Evolutionary conservation across 306 rosid genomes (phyloP).

Genomic region (Hippophae gyantsensis): DNA sequence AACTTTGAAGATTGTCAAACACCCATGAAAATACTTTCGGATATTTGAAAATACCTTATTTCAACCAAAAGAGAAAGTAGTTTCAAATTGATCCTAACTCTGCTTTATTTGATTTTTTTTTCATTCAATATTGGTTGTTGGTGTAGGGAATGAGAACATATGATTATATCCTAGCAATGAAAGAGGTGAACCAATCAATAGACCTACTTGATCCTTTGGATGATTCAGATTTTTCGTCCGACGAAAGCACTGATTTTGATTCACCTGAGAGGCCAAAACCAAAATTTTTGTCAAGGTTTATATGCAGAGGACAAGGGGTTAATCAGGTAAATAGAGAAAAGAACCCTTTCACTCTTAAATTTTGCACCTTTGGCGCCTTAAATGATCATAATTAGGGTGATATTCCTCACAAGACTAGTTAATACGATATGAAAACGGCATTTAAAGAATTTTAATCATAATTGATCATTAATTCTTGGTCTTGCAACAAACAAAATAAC

Average conservation of each 20-base stretch:
- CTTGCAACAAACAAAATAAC: too few relatives aligned
- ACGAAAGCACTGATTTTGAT: conserved; percentile 64
- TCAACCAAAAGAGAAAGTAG: too few relatives aligned
- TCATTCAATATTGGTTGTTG: background rate
- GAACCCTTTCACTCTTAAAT: conserved; percentile 4
- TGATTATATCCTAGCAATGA: conserved; percentile 93
- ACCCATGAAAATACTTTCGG: background rate
- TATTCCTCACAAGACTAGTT: too few relatives aligned
- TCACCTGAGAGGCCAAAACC: conserved; percentile 59
- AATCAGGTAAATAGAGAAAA: conserved; percentile 34
- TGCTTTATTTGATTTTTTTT: background rate
- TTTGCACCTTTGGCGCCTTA: conserved; percentile 3
- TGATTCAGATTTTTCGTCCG: conserved; percentile 78
- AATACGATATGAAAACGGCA: too few relatives aligned
- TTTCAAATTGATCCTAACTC: background rate
- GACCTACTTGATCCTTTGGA: conserved; percentile 45
- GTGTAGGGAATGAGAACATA: conserved; percentile 89
- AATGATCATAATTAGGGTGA: background rate
- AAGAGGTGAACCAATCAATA: conserved; percentile 54
- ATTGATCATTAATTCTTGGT: too few relatives aligned
- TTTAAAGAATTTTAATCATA: too few relatives aligned
- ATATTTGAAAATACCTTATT: too few relatives aligned
- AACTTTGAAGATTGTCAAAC: background rate
- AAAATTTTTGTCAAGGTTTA: conserved; percentile 50
- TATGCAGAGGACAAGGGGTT: conserved; percentile 41